Conservation (phyloP, 1,139 yeast genomes). For the Wickerhamiella pararugosa region DNA sequence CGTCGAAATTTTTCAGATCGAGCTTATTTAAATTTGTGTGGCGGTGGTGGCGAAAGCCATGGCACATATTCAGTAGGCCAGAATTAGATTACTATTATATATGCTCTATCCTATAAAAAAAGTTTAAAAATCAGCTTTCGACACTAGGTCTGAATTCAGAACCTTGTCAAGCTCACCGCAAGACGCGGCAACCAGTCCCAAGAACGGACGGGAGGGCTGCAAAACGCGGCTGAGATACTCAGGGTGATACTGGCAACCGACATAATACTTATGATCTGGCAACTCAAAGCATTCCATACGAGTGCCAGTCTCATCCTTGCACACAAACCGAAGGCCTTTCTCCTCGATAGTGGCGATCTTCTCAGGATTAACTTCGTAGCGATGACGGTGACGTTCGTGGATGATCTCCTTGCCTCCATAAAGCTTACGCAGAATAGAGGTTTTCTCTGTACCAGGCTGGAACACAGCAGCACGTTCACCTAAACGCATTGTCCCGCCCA, state of each 20-base stretch:
- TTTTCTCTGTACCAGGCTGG: constrained; percentile 49
- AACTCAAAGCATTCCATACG: constrained; percentile 93
- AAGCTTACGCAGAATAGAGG: constrained; percentile 54
- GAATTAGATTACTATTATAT: not conserved
- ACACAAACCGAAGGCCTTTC: constrained; percentile 76
- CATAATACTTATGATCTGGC: constrained; percentile 68
- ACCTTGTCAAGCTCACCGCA: constrained; percentile 61
- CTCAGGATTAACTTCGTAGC: constrained; percentile 91
- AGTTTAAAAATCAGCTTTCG: constrained; percentile 4
- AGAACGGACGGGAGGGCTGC: constrained; percentile 91
- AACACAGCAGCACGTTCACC: constrained; percentile 86
- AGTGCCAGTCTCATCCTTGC: constrained; percentile 76
- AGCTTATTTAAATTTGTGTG: too few relatives aligned
- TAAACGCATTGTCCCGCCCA: constrained; percentile 98
- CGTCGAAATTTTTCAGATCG: not conserved
- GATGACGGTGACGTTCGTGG: constrained; percentile 93
- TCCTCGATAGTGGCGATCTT: constrained; percentile 54
- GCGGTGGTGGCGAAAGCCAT: constrained; percentile 31
- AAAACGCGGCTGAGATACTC: constrained; percentile 92
- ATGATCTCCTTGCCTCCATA: constrained; percentile 66
- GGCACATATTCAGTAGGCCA: not conserved
- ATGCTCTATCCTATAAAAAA: not conserved
- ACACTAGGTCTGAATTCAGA: constrained; percentile 8
- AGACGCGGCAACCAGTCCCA: constrained; percentile 91
- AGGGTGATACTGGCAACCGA: constrained; percentile 97